Percentiles rank a stretch among this genome's conserved stretches.
Evolutionary conservation across 2,329 filamentous ascomycete species (phyloP).

Genomic region (Fusarium newnesense): DNA sequence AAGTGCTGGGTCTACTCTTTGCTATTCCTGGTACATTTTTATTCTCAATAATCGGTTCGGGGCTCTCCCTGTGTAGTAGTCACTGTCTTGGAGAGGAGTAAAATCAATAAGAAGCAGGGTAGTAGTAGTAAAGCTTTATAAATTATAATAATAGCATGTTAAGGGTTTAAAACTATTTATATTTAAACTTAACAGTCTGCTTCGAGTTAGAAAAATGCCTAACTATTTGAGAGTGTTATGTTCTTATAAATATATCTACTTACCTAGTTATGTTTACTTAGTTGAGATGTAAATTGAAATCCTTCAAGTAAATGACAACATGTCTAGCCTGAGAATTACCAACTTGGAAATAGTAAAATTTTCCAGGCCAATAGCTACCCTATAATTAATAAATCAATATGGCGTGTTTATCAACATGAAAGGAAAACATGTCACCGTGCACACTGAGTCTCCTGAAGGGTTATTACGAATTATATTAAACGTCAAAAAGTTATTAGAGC

Average conservation of each 20-base stretch:
- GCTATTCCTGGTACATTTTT: not conserved
- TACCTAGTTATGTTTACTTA: not conserved
- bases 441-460: too few species aligned
- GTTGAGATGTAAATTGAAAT: not conserved
- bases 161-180: not conserved
- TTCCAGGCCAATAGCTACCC: too few species aligned
- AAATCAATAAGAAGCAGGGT: not conserved
- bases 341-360: not conserved
- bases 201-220: not conserved
- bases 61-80: not conserved
- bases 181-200: not conserved
- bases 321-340: fast-evolving
- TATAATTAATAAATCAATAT: not conserved
- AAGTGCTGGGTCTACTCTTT: not conserved
- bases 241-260: not conserved
- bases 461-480: fast-evolving
- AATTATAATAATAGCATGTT: not conserved
- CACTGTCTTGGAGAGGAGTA: not conserved
- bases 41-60: fast-evolving
- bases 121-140: too few species aligned
- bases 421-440: not conserved
- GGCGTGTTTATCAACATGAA: too few species aligned
- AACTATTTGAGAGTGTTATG: fast-evolving
- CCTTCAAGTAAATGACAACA: not conserved
- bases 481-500: conserved; percentile 35